Evolutionary conservation across 2,329 filamentous ascomycete genomes (phyloP), one percentile per base, ranked within the genome.

Genomic region (Colletotrichum graminicola): DNA sequence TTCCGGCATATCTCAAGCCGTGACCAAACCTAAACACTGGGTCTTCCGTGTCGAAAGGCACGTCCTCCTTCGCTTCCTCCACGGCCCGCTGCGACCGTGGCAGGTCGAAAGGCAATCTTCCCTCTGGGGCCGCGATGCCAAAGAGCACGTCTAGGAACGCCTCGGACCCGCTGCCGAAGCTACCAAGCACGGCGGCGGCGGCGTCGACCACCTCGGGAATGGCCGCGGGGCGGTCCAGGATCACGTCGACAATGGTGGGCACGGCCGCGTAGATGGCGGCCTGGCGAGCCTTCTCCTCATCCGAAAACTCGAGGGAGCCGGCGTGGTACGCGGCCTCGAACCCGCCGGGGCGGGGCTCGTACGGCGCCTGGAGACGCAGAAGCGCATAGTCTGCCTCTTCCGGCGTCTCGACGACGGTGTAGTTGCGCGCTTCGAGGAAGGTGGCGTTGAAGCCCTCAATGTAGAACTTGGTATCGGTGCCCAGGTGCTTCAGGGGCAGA

Each of bases 61-160:
- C 74, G 56, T 80, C 79, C 43, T 77, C 76, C 18, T 62, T 72
- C 0, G 74, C 72, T 11, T 74, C 79, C 56, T 81, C 79, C 0
- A 85, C 85, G 1, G 84, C 85, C 55, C 77, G 79, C 73, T 81
- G 80, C 7, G 82, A 84, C 14, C 81, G 74, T 0, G 85, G 84
- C 43, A 87, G 65, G 74, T 87, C 85, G 75, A 85, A 84, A 0
- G 83, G 83, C 66, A 85, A 71, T 75, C 78, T 81, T 0, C 85
- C 84, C 66, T 81, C 74, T 0, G 85, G 85, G 16, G 75, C 74
- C 10, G 77, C 79, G 2, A 78, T 73, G 0, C 77, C 78, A 63
- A 85, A 84, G 0, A 85, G 51, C 0, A 86, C 78, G 71, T 85
- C 83, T 5, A 86, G 65, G 67, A 85, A 83, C 0, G 84, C 84